Conservation (phyloP, 2,329 filamentous ascomycete species). For the Alternaria sp. region DNA sequence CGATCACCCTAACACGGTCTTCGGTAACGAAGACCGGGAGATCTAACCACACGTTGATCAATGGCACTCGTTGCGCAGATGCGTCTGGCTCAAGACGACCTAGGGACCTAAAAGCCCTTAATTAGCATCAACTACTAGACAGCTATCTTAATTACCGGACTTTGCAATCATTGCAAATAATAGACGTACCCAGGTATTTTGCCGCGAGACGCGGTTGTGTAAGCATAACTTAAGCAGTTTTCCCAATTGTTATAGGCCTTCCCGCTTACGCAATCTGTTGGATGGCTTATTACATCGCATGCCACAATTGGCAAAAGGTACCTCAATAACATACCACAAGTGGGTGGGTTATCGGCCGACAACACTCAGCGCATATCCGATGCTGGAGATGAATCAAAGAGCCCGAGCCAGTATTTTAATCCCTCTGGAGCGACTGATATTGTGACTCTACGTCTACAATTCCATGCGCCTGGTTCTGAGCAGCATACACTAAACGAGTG, state of each 20-base stretch:
- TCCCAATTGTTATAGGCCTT: neutral
- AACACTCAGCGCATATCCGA: neutral
- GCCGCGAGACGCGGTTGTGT: neutral
- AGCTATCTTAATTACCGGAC: conserved; percentile 37
- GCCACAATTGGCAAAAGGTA: neutral
- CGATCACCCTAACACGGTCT: conserved; percentile 8
- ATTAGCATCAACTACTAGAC: conserved; percentile 27
- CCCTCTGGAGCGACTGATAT: neutral
- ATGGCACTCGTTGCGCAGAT: neutral
- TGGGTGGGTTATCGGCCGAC: conserved; percentile 8
- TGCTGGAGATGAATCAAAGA: conserved; percentile 19
- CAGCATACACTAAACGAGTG: neutral
- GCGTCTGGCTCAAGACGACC: neutral
- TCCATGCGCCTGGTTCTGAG: neutral
- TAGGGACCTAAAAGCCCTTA: conserved; percentile 19
- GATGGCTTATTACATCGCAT: conserved; percentile 25
- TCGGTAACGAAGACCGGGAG: conserved; percentile 12
- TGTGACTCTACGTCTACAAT: neutral
- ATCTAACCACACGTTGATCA: neutral
- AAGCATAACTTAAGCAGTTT: neutral
- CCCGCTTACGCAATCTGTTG: conserved; percentile 31
- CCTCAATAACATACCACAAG: neutral
- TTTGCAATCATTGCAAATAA: conserved; percentile 4
- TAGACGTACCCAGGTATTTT: neutral
- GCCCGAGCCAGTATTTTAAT: neutral